Percentiles rank a stretch among this genome's conserved stretches.
phyloP scores from a whole-genome alignment of 176 grass and related monocot genomes.

The Oropetium thomaeum region DNA sequence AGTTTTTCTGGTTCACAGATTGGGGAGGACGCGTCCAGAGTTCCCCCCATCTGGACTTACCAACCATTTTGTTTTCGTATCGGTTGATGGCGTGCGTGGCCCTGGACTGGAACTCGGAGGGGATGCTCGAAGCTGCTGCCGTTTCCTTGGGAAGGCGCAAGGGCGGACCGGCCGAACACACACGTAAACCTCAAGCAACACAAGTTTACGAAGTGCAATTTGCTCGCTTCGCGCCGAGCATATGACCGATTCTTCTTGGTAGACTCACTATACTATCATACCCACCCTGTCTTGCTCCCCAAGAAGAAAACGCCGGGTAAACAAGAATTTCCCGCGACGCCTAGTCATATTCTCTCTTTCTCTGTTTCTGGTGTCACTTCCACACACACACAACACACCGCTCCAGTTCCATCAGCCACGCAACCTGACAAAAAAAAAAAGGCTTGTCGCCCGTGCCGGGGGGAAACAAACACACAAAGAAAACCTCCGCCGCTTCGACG shows the following conservation, averaged over 20 bases:
- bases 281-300: too few relatives aligned
- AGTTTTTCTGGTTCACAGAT: neutral
- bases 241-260: too few relatives aligned
- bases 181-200: neutral
- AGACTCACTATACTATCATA: too few relatives aligned
- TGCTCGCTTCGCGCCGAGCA: too few relatives aligned
- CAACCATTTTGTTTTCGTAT: too few relatives aligned
- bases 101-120: neutral
- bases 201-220: too few relatives aligned
- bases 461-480: constrained; percentile 10
- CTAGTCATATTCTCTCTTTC: neutral
- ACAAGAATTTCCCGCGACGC: neutral
- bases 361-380: neutral
- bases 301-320: too few relatives aligned
- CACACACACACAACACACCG: neutral
- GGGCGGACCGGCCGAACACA: neutral
- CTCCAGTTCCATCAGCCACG: neutral
- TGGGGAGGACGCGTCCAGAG: neutral
- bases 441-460: neutral
- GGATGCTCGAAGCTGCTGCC: neutral
- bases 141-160: neutral
- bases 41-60: neutral
- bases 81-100: neutral
- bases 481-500: neutral
- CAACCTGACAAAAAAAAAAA: neutral